Conservation (phyloP, 2,329 filamentous ascomycete genomes). For the Nemania serpens region DNA sequence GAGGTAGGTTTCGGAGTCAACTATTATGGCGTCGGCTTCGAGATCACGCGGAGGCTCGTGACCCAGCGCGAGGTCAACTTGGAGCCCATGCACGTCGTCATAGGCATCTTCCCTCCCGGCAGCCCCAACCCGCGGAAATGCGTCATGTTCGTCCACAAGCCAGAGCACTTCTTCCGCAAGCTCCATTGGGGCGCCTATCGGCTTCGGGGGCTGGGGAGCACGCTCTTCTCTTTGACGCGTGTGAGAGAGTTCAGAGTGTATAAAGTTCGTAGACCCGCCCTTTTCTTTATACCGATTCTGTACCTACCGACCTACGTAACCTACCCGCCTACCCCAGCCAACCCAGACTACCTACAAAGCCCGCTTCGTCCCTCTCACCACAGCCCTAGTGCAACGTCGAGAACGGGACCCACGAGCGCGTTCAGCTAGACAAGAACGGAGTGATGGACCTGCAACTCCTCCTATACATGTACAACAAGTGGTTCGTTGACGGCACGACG, state of each 20-base stretch:
- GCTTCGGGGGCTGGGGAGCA: not conserved
- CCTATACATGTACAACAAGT: not conserved
- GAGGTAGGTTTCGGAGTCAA: no score
- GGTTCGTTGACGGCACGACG: not conserved
- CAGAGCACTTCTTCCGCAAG: not conserved
- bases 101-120: not conserved
- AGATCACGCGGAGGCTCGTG: no score
- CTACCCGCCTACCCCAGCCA: no score
- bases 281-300: no score
- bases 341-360: not conserved
- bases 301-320: not conserved
- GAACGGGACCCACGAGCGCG: not conserved
- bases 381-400: not conserved
- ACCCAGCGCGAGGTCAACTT: no score
- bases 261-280: not conserved
- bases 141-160: not conserved
- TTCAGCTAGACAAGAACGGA: not conserved
- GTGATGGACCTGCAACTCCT: not conserved
- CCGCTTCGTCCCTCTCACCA: not conserved
- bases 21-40: no score
- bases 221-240: conserved; percentile 5
- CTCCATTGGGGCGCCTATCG: not conserved
- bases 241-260: not conserved
- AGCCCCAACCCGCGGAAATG: not conserved
- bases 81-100: not conserved